Evolutionary conservation across 1,139 yeast species (phyloP).

Genomic region (Hemisphaericaspora subhashii): DNA sequence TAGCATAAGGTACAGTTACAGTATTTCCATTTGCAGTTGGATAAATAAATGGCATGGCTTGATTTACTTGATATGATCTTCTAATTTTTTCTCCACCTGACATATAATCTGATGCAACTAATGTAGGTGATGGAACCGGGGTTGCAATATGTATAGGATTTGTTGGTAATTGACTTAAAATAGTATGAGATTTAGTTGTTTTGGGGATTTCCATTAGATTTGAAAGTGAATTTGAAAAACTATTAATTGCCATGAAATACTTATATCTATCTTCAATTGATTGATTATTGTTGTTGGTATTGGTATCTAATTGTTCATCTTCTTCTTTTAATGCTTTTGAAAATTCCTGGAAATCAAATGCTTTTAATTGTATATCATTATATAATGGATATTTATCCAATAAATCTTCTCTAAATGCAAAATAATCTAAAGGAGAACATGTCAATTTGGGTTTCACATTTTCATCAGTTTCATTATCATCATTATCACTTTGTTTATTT

Average conservation of each 20-base stretch:
- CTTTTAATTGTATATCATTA: conserved; percentile 19
- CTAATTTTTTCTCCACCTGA: conserved; percentile 65
- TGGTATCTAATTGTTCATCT: conserved; percentile 4
- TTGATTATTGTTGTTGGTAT: conserved; percentile 8
- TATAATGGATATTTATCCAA: conserved; percentile 74
- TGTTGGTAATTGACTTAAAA: conserved; percentile 56
- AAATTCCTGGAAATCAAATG: conserved; percentile 21
- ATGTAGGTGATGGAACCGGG: conserved; percentile 84
- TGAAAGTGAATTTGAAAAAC: conserved; percentile 52
- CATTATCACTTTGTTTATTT: conserved; percentile 23
- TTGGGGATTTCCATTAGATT: conserved; percentile 62
- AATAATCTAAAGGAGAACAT: conserved; percentile 79
- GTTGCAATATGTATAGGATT: conserved; percentile 80
- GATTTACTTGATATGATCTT: conserved; percentile 76
- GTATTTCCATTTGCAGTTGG: conserved; percentile 38
- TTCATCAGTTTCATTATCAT: no score
- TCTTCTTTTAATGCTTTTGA: conserved; percentile 13
- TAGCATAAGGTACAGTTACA: conserved; percentile 63
- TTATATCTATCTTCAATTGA: conserved; percentile 25
- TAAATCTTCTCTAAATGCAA: conserved; percentile 74
- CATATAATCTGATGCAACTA: conserved; percentile 58
- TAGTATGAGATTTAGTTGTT: conserved; percentile 53
- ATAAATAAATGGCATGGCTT: conserved; percentile 75
- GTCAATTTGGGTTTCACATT: conserved; percentile 31
- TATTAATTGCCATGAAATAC: conserved; percentile 42